These are phyloP conservation scores for Poa annua DNA, from an alignment of 176 grass and related monocot genomes.

Conservation along the genomic window DNA sequence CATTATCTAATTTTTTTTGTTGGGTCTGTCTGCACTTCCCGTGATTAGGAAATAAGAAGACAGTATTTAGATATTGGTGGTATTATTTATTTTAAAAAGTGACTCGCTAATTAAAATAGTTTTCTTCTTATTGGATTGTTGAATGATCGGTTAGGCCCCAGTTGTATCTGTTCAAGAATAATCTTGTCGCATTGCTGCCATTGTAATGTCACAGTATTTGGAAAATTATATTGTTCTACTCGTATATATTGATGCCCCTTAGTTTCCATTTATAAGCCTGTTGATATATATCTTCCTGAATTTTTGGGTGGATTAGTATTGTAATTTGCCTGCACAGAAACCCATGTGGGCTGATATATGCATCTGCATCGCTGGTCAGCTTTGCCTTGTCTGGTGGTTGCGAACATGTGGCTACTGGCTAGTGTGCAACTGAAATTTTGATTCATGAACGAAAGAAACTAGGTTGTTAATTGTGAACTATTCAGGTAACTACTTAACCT, in stretches of 20 bases:
- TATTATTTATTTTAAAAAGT: background rate
- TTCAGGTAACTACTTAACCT: background rate
- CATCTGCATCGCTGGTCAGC: conserved; percentile 24
- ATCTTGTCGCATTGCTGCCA: background rate
- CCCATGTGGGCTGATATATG: background rate
- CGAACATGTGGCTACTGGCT: conserved; percentile 27
- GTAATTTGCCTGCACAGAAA: background rate
- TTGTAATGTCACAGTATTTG: conserved; percentile 4
- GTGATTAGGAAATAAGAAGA: conserved; percentile 35
- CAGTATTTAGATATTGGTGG: conserved; percentile 20
- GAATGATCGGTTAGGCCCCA: background rate
- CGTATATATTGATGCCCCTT: background rate
- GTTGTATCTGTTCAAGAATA: conserved; percentile 16
- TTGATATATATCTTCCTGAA: background rate
- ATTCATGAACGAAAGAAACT: conserved; percentile 3
- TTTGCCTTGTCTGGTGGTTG: conserved; percentile 25
- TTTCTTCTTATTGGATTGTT: conserved; percentile 22
- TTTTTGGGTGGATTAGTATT: background rate
- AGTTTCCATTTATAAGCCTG: background rate
- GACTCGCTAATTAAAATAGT: background rate
- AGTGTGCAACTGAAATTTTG: conserved; percentile 38
- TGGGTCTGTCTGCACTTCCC: background rate
- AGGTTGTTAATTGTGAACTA: background rate
- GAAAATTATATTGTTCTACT: background rate
- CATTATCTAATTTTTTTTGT: background rate